Evolutionary conservation across 768 basidiomycete genomes (phyloP).

Genomic region (Pleurotus salmoneostramineus): DNA sequence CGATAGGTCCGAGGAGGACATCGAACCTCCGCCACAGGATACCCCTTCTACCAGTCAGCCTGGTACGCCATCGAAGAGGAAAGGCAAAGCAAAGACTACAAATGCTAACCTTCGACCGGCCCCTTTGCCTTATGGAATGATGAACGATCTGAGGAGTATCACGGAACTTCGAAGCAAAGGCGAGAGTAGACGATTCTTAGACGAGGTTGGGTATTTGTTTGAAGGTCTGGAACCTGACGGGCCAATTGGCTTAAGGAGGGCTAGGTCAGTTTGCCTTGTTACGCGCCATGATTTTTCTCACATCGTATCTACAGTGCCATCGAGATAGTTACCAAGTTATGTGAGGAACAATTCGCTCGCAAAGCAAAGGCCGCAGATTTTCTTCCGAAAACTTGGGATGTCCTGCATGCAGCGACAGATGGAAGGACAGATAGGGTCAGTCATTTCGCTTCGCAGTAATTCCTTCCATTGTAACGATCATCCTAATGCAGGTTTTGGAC

Average conservation of each 20-base stretch:
- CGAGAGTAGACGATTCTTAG: conserved; percentile 74
- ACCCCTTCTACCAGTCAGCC: conserved; percentile 19
- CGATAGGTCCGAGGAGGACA: conserved; percentile 77
- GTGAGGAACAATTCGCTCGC: conserved; percentile 70
- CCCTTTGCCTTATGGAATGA: conserved; percentile 50
- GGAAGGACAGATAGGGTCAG: conserved; percentile 55
- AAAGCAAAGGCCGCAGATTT: conserved; percentile 80
- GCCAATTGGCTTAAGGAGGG: conserved; percentile 54
- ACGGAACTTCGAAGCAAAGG: conserved; percentile 80
- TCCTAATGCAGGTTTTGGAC: conserved; percentile 52
- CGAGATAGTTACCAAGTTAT: conserved; percentile 73
- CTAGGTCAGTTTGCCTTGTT: conserved; percentile 43
- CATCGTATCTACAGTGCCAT: conserved; percentile 47
- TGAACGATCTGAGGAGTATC: conserved; percentile 76
- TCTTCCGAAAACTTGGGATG: conserved; percentile 63
- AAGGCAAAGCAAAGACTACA: conserved; percentile 32
- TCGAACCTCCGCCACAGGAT: conserved; percentile 21
- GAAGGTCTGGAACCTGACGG: conserved; percentile 65
- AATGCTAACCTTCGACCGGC: conserved; percentile 24
- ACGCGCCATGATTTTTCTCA: background rate
- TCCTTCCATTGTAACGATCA: background rate
- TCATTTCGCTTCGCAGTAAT: background rate
- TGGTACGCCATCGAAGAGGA: conserved; percentile 33
- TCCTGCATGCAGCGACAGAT: conserved; percentile 53
- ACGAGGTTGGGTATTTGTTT: conserved; percentile 82